Evolutionary conservation across 495 filamentous ascomycete species (phyloP), one percentile per base, ranked within the genome.

Genomic region (Pseudomonodictys pantanalensis): DNA sequence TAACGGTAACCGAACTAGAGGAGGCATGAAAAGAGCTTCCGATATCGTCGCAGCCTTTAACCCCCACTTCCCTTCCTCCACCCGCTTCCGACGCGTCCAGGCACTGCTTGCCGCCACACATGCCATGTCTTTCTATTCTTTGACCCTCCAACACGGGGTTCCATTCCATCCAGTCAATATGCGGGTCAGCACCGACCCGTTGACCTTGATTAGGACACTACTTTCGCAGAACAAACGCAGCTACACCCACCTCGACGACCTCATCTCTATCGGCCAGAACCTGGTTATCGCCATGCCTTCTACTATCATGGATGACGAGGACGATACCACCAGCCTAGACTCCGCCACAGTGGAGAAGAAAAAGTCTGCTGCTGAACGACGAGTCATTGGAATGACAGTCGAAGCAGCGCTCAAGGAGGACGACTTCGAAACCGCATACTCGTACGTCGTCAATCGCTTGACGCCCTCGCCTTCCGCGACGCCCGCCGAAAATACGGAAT

Each of bases 341-440:
- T 33, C 42, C 38, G 46, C 43, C 24, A 33, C 48, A 12, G 22
- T 44, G 1, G 57, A 63, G 25, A 66, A 72, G 18, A 64, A 73
- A 35, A 70, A 76, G 28, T 30, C 65, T 15, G 38, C 55, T 11
- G 69, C 80, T 12, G 83, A 88, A 68, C 80, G 82, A 26, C 83
- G 91, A 48, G 86, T 98, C 49, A 88, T 84, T 28, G 86, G 86
- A 49, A 90, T 96, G 83, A 92, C 92, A 65, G 87, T 97, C 41
- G 86, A 92, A 64, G 86, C 91, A 4, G 90, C 92, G 26, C 81
- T 97, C 1, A 75, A 78, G 4, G 89, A 92, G 69, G 83, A 93
- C 65, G 93, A 98, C 68, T 97, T 97, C 63, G 92, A 95, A 62
- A 97, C 95, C 0, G 95, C 95, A 22, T 97, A 97, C 73, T 95